Evolutionary conservation across 2,329 filamentous ascomycete species (phyloP), one percentile per base, ranked within the genome.

Genomic region (Aspergillus oerlinghausenensis): DNA sequence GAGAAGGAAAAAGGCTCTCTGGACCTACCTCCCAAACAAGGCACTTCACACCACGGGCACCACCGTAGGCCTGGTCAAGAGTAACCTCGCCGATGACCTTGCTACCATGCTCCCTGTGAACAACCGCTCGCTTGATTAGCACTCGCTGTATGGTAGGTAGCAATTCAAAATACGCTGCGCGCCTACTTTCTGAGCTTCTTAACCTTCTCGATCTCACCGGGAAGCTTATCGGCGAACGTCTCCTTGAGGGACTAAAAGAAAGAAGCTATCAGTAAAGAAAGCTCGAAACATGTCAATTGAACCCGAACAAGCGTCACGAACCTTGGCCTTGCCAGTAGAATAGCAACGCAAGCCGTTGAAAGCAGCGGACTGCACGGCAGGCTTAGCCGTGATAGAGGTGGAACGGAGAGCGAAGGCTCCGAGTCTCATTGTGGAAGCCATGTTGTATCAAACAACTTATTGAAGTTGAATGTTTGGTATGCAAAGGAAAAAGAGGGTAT

Each of bases 21-120:
- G 2, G 49, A 59, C 68, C 49, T 64, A 82, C 88, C 82, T 99
- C 94, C 94, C 94, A 99, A 71, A 99, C 94, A 61, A 99, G 88
- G 69, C 88, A 88, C 87, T 97, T 99, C 82, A 99, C 96, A 73
- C 94, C 93, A 83, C 94, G 93, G 74, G 94, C 94, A 87, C 94
- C 94, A 77, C 94, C 94, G 78, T 97, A 99, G 75, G 96, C 94
- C 83, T 99, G 94, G 84, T 97, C 94, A 66, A 99, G 90, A 61
- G 94, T 99, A 76, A 99, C 91, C 85, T 97, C 91, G 78, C 94
- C 93, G 68, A 99, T 76, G 72, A 97, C 90, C 83, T 93, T 97
- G 84, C 84, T 90, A 77, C 94, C 94, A 78, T 95, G 86, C 75
- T 96, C 93, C 82, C 92, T 96, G 68, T 70, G 59, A 72, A 52